Conservation (phyloP, 345 rosid genomes). For the Excoecaria agallocha region DNA sequence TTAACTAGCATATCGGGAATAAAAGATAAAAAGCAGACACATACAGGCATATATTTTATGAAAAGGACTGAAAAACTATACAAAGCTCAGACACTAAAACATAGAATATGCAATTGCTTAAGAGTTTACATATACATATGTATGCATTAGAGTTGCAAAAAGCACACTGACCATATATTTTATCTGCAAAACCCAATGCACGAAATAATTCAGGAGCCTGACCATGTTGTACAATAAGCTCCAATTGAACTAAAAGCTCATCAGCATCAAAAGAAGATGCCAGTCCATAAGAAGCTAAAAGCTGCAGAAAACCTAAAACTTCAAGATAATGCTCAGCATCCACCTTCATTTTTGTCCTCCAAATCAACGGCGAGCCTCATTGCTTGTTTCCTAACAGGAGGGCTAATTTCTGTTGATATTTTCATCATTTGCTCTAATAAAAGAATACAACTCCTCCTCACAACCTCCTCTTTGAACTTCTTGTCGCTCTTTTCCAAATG, state of each 20-base stretch:
- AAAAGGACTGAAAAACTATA: neutral
- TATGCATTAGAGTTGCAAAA: neutral
- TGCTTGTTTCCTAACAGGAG: slow-evolving; percentile 39
- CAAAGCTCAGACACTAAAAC: neutral
- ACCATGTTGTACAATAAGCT: slow-evolving; percentile 19
- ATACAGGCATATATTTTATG: neutral
- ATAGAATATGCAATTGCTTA: too few relatives aligned
- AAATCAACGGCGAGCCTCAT: slow-evolving; percentile 31
- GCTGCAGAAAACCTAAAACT: slow-evolving; percentile 37
- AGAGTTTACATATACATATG: too few relatives aligned
- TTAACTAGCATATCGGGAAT: neutral
- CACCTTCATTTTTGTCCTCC: slow-evolving; percentile 26
- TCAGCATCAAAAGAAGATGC: slow-evolving; percentile 25
- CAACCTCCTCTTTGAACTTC: slow-evolving; percentile 31
- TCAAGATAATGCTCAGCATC: slow-evolving; percentile 25
- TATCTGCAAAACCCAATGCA: slow-evolving; percentile 32
- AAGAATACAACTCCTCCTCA: slow-evolving; percentile 42
- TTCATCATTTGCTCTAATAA: slow-evolving; percentile 49
- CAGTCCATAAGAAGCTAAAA: slow-evolving; percentile 42
- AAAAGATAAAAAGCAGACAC: neutral
- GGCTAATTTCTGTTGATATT: slow-evolving; percentile 32
- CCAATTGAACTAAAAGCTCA: slow-evolving; percentile 34
- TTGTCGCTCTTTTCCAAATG: slow-evolving; percentile 26
- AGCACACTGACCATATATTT: slow-evolving; percentile 28
- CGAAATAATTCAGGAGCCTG: slow-evolving; percentile 32